A percentile compares a stretch with the other conserved stretches of the same genome.
phyloP scores from a whole-genome alignment of 2,329 filamentous ascomycete species.

The Calycina marina region DNA sequence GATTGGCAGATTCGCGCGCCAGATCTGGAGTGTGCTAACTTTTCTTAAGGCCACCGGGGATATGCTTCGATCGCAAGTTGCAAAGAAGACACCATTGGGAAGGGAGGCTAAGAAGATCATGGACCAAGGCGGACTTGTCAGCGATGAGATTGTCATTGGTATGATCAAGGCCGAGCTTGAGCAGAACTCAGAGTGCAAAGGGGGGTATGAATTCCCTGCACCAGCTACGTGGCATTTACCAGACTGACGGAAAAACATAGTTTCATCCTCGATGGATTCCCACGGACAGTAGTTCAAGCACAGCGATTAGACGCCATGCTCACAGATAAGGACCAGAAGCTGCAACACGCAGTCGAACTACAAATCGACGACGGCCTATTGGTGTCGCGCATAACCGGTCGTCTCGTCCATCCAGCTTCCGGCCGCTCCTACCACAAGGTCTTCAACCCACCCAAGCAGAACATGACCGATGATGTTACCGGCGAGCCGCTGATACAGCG shows the following conservation, averaged over 20 bases:
- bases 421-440: constrained; percentile 96
- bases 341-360: constrained; percentile 92
- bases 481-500: constrained; percentile 94
- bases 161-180: constrained; percentile 99
- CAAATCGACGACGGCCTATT: constrained; percentile 92
- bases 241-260: constrained; percentile 31
- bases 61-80: constrained; percentile 96
- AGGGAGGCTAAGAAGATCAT: constrained; percentile 99
- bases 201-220: constrained; percentile 58
- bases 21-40: too few relatives aligned
- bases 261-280: constrained; percentile 98
- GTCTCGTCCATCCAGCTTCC: constrained; percentile 87
- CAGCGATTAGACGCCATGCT: constrained; percentile 94
- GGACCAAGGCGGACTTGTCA: constrained; percentile 94
- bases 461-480: constrained; percentile 93
- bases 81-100: constrained; percentile 89
- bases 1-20: too few relatives aligned
- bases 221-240: background rate
- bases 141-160: constrained; percentile 97
- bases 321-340: constrained; percentile 56
- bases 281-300: constrained; percentile 88
- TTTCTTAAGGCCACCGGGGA: constrained; percentile 81
- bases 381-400: constrained; percentile 90
- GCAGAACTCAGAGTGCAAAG: constrained; percentile 87
- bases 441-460: constrained; percentile 92